Base-by-base conservation (phyloP, 192 early-diverging fungal genomes). In the Backusella tarrabulga region DNA sequence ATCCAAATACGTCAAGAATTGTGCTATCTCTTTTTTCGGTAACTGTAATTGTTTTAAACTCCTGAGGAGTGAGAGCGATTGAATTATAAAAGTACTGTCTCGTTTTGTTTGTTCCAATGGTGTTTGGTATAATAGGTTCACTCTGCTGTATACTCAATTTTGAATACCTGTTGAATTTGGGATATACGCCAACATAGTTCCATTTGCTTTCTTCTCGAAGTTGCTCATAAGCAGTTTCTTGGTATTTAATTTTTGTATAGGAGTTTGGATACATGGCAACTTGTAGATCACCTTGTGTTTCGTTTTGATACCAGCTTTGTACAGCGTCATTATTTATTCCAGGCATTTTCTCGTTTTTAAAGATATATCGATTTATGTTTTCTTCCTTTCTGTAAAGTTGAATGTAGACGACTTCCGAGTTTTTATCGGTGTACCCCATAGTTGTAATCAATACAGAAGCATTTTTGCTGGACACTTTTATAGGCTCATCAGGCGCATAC, bases 1-100 rank as follows among this genome's bases (percentile, higher is more conserved):
- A 38, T 44, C 69, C 77, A 71, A 73, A 34, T 34, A 56, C 26
- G 17, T 44, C 38, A 17, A 78, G 15, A 6, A 78, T 23, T 0
- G 71, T 78, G n/a, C 60, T 21, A n/a, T 69, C 68, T 69, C 34
- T 69, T 6, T 69, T 69, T 69, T 69, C 68, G 0, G 68, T 69
- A 21, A 69, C 35, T 19, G 68, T 69, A 9, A n/a, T 69, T 2
- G 1, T 36, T 34, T 15, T 40, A 36, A 69, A 69, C 6, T 36
- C 35, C 4, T 34, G 7, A 36, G 68, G 68, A 9, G 8, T 56
- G 21, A 56, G n/a, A 21, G 11, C 23, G 21, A 17, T 69, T 11
- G 17, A 36, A 69, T 69, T 69, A 4, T 11, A 40, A 9, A 34
- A 35, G 3, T 7, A 21, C 35, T 19, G 14, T 36, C 1, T 0